Conservation (phyloP, 164 flowering plant species). For the Sextonia rubra region DNA sequence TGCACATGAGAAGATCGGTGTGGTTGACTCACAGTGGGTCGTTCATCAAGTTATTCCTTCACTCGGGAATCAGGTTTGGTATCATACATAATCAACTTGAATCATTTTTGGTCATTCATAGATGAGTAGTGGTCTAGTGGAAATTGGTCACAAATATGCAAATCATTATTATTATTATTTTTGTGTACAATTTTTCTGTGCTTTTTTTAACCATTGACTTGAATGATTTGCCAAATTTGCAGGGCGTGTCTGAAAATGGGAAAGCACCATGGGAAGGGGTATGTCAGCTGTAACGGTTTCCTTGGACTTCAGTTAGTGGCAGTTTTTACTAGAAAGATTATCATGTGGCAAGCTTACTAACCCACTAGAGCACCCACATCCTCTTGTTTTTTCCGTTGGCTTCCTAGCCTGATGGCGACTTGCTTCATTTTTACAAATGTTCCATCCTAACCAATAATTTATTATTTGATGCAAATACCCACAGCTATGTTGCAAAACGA, state of each 20-base stretch:
- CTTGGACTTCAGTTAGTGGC: neutral
- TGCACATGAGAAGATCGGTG: slow-evolving; percentile 98
- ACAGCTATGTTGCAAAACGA: no score
- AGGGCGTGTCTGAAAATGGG: slow-evolving; percentile 72
- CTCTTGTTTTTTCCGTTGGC: no score
- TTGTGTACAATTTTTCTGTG: no score
- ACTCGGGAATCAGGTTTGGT: slow-evolving; percentile 79
- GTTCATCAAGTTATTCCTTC: slow-evolving; percentile 92
- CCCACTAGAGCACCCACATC: no score
- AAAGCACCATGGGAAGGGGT: slow-evolving; percentile 96
- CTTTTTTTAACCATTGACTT: neutral
- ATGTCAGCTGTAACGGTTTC: slow-evolving; percentile 18
- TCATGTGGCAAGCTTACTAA: neutral
- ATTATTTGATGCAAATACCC: no score
- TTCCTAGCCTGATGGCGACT: no score
- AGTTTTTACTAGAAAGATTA: neutral
- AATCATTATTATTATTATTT: no score
- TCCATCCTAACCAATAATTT: neutral
- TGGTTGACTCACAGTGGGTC: slow-evolving; percentile 97
- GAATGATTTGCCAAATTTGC: slow-evolving; percentile 16
- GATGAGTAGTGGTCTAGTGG: neutral
- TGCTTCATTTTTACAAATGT: neutral
- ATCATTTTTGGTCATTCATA: neutral
- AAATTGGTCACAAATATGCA: neutral
- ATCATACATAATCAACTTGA: neutral